phyloP scores from a whole-genome alignment of 2,329 filamentous ascomycete species.

The Sporothrix humicola region DNA sequence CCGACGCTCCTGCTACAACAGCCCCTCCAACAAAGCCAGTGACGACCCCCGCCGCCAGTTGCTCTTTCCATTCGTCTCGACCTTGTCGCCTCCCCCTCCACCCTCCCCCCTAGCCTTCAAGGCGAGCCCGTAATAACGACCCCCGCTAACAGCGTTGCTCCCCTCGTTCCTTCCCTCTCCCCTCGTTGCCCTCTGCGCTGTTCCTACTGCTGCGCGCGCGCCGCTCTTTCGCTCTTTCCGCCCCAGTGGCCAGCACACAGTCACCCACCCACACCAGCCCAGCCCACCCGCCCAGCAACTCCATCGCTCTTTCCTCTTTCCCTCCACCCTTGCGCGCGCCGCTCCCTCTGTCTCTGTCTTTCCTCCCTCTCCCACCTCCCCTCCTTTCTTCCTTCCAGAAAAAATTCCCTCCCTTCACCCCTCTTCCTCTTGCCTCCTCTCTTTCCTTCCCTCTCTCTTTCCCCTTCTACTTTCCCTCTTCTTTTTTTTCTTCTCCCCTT shows the following conservation, averaged over 20 bases:
- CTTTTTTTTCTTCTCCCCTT: conserved; percentile 24
- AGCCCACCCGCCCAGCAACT: conserved; percentile 33
- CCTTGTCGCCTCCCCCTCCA: conserved; percentile 12
- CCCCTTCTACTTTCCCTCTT: conserved; percentile 35
- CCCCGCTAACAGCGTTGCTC: conserved; percentile 34
- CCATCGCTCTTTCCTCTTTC: conserved; percentile 33
- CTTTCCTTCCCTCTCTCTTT: conserved; percentile 1
- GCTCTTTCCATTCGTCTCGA: conserved; percentile 14
- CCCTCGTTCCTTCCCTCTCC: conserved; percentile 34
- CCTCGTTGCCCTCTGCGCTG: conserved; percentile 33
- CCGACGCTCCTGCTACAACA: conserved; percentile 17
- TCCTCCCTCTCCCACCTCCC: conserved; percentile 35
- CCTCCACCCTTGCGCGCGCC: conserved; percentile 34
- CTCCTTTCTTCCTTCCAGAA: conserved; percentile 37
- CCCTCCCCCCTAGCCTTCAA: conserved; percentile 15
- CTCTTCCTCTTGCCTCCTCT: conserved; percentile 41
- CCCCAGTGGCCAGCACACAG: conserved; percentile 17
- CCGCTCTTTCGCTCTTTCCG: conserved; percentile 41
- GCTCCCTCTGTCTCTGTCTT: conserved; percentile 37
- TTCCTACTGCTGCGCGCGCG: conserved; percentile 40
- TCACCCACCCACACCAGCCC: conserved; percentile 30
- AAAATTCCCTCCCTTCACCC: conserved; percentile 40
- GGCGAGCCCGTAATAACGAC: conserved; percentile 13
- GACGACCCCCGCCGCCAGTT: conserved; percentile 5
- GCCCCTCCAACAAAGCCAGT: conserved; percentile 29